Base-by-base conservation (phyloP, 208 protist genomes). In the Acanthamoeba lenticulata region DNA sequence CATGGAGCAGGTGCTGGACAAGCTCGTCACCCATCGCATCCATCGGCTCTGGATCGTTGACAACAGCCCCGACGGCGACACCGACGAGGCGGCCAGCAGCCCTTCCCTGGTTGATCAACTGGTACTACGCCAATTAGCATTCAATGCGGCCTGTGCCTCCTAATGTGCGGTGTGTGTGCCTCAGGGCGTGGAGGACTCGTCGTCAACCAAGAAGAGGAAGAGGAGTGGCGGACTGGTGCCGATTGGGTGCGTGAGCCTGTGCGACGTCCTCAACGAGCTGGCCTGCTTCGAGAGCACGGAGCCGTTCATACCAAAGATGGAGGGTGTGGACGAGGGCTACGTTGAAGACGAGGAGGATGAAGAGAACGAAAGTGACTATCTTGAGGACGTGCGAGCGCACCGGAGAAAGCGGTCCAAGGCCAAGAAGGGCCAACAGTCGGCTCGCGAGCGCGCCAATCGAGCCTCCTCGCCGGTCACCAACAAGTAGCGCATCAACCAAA, bases 231-330 rank as follows among this genome's bases (percentile, higher is more conserved):
- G 38, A 2, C 21, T 5, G 83, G 36, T 90, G 49, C 83, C 83
- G 36, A 67, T 90, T n/a, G 83, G 83, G 40, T 90, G 83, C 40
- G 83, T 90, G 47, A 90, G 83, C 49, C 42, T 90, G 47, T 57
- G 83, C 40, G 83, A 90, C n/a, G 83, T 90, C 3, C 32, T 90
- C 47, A 90, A 90, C 49, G 83, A 90, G 57, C 49, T 90, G 49
- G 57, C 52, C 83, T 65, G 57, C 47, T 57, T 90, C 83, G 69
- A 79, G 40, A 79, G 69, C 21, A 5, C 69, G 6, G 69, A 79
- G 36, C 69, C 36, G 15, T 40, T 29, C 40, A 36, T 45, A 21
- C 69, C 69, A 9, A n/a, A 24, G 19, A 11, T 27, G 34, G 69
- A 79, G 69, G 40, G 69, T 29, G 69, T 79, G 69, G 69, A 79